Conservation (phyloP, 371 early-diverging fungal species). For the Umbelopsis sp. region DNA sequence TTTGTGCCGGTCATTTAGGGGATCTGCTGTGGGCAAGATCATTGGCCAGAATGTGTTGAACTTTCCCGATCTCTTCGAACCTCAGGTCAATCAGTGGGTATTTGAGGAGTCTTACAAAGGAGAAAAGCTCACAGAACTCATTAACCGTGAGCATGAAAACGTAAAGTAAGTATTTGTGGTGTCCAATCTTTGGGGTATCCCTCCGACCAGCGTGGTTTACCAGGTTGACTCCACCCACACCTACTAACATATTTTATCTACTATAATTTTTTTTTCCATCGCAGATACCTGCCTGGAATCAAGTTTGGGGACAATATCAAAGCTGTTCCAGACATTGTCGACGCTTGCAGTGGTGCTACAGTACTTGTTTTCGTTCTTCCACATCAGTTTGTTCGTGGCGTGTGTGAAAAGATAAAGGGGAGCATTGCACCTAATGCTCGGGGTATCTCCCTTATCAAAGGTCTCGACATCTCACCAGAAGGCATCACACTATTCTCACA, state of each 20-base stretch:
- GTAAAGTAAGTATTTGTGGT: constrained; percentile 66
- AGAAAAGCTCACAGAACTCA: constrained; percentile 87
- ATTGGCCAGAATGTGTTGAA: constrained; percentile 84
- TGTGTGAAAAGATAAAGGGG: constrained; percentile 78
- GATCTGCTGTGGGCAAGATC: constrained; percentile 95
- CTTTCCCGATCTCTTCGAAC: constrained; percentile 67
- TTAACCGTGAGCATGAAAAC: constrained; percentile 95
- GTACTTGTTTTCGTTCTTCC: constrained; percentile 96
- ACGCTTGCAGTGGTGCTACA: constrained; percentile 82
- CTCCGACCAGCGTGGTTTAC: background rate
- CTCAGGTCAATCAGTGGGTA: constrained; percentile 93
- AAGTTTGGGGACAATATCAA: constrained; percentile 85
- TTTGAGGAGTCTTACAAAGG: constrained; percentile 89
- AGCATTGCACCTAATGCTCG: constrained; percentile 68
- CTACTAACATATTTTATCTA: constrained; percentile 2
- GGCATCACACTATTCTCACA: constrained; percentile 88
- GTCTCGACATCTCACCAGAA: constrained; percentile 79
- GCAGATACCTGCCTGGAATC: constrained; percentile 89
- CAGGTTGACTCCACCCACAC: background rate
- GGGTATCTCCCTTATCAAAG: constrained; percentile 96
- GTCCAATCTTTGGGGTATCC: background rate
- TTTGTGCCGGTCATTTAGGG: constrained; percentile 62
- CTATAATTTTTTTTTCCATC: constrained; percentile 19
- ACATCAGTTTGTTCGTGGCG: constrained; percentile 93
- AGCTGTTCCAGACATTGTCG: constrained; percentile 82